Evolutionary conservation across 257 asterid species (phyloP).

Genomic region (Nicotiana paniculata): DNA sequence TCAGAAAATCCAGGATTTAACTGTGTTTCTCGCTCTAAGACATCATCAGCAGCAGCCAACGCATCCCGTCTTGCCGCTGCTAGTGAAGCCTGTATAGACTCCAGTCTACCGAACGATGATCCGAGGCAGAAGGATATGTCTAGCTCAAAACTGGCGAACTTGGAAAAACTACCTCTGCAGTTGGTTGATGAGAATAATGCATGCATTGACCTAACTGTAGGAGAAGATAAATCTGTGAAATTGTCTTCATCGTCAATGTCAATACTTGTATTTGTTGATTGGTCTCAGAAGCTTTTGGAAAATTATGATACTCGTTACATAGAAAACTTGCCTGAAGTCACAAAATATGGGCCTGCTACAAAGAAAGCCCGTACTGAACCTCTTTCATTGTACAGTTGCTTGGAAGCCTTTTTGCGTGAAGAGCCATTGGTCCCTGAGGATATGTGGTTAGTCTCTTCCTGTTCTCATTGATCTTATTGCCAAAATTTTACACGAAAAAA

Average conservation of each 20-base stretch:
- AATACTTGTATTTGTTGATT: constrained; percentile 87
- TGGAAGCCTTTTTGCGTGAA: constrained; percentile 96
- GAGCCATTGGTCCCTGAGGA: constrained; percentile 99
- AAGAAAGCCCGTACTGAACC: constrained; percentile 97
- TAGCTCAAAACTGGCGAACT: constrained; percentile 35
- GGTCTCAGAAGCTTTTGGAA: constrained; percentile 93
- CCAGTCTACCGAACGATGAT: constrained; percentile 26
- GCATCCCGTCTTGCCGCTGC: constrained; percentile 26
- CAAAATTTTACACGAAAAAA: neutral
- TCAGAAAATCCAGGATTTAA: constrained; percentile 30
- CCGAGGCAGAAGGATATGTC: constrained; percentile 37
- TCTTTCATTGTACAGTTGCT: constrained; percentile 90
- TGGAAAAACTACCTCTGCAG: constrained; percentile 81
- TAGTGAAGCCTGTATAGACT: constrained; percentile 27
- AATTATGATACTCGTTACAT: constrained; percentile 74
- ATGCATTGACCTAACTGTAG: constrained; percentile 82
- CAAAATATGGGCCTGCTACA: constrained; percentile 65
- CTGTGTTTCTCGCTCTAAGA: constrained; percentile 24
- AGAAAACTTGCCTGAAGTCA: constrained; percentile 83
- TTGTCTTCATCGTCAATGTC: constrained; percentile 85
- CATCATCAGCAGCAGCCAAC: constrained; percentile 32
- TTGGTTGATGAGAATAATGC: constrained; percentile 94
- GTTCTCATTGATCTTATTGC: neutral
- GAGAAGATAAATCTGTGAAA: constrained; percentile 83
- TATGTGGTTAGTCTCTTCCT: constrained; percentile 69